phyloP scores from a whole-genome alignment of 1,284 basidiomycete species.

The Golubevia pallescens region DNA sequence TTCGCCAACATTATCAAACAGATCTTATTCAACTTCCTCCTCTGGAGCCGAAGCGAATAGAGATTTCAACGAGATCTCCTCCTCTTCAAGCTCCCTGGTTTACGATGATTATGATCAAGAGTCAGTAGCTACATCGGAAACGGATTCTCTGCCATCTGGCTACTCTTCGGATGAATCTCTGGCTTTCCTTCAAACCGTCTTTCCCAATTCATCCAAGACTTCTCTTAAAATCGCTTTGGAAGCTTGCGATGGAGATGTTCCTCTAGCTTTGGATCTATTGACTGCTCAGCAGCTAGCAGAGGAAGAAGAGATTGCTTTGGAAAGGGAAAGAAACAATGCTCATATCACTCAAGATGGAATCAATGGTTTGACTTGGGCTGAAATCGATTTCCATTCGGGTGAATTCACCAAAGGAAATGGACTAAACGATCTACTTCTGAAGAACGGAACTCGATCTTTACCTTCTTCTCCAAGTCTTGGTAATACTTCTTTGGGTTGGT shows the following conservation, averaged over 20 bases:
- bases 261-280: not conserved
- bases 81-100: no score
- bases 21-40: no score
- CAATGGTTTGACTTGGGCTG: not conserved
- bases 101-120: not conserved
- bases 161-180: not conserved
- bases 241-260: not conserved
- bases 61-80: no score
- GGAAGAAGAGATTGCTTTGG: not conserved
- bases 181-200: not conserved
- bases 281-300: not conserved
- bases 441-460: not conserved
- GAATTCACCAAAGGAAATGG: not conserved
- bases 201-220: not conserved
- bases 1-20: no score
- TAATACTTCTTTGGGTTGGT: conserved; percentile 6
- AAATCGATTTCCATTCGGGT: not conserved
- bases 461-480: not conserved
- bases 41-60: no score
- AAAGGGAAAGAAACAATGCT: not conserved
- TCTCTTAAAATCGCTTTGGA: not conserved
- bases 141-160: not conserved
- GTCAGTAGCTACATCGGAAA: not conserved
- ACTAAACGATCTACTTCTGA: not conserved
- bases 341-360: not conserved